phyloP scores from a whole-genome alignment of 2,329 filamentous ascomycete genomes.

The Chalara sp. region DNA sequence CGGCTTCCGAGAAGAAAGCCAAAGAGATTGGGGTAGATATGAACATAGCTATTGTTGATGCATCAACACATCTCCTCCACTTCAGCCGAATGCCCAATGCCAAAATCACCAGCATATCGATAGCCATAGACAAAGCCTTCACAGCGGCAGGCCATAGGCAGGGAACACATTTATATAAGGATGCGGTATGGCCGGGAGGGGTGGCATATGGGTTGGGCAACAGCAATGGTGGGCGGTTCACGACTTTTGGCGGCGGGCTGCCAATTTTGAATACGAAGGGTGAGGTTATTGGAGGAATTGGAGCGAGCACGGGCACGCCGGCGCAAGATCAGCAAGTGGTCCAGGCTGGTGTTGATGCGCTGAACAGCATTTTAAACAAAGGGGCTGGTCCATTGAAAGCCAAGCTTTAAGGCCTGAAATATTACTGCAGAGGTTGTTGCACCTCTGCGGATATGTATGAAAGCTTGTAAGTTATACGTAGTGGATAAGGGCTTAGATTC shows the following conservation, averaged over 20 bases:
- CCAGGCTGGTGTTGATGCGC: conserved; percentile 42
- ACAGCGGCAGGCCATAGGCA: conserved; percentile 47
- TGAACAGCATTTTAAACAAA: conserved; percentile 23
- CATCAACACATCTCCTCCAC: conserved; percentile 19
- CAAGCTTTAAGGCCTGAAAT: conserved; percentile 27
- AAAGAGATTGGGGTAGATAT: conserved; percentile 17
- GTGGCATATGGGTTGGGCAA: conserved; percentile 44
- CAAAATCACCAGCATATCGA: conserved; percentile 19
- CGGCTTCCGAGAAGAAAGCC: conserved; percentile 18
- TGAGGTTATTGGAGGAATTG: conserved; percentile 44
- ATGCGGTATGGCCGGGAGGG: conserved; percentile 45
- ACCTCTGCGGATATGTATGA: too few relatives aligned
- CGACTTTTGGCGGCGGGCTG: conserved; percentile 45
- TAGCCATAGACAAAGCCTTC: conserved; percentile 39
- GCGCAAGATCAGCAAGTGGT: conserved; percentile 47
- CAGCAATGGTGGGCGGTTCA: conserved; percentile 45
- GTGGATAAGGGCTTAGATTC: too few relatives aligned
- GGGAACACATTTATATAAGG: conserved; percentile 45
- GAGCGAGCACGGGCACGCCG: conserved; percentile 47
- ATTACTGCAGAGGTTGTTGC: too few relatives aligned
- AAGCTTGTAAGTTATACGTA: too few relatives aligned
- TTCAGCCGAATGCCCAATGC: conserved; percentile 21
- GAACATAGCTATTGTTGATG: conserved; percentile 25
- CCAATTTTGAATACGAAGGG: conserved; percentile 40
- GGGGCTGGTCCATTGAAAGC: conserved; percentile 31